Percentiles rank a stretch among this genome's conserved stretches.
These are phyloP conservation scores for Tolypocladium endophyticum DNA, from an alignment of 2,329 filamentous ascomycete genomes.

Conservation along the genomic window DNA sequence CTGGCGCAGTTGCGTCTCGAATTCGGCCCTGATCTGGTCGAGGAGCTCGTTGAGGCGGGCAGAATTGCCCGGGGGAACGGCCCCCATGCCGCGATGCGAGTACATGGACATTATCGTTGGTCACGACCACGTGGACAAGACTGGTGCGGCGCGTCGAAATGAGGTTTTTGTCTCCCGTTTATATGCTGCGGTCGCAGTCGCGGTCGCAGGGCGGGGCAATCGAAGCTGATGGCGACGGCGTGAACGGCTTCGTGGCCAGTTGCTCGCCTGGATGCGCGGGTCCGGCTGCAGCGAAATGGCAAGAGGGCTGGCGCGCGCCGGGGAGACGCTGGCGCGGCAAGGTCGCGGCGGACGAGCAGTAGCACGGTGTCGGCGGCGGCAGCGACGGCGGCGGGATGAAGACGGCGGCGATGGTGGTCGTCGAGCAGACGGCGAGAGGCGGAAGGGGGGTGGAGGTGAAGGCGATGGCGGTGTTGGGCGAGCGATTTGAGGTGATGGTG, in stretches of 20 bases:
- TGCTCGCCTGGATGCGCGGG: not conserved
- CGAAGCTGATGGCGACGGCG: not conserved
- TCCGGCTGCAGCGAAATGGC: not conserved
- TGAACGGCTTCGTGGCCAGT: not conserved
- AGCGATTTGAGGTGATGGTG: conserved; percentile 10
- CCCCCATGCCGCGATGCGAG: conserved; percentile 75
- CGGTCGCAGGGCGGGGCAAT: not conserved
- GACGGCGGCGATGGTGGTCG: not conserved
- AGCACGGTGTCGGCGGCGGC: not conserved
- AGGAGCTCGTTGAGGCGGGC: conserved; percentile 81
- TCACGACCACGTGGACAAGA: not conserved
- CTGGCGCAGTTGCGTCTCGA: conserved; percentile 72
- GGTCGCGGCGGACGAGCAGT: not conserved
- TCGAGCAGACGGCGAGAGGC: conserved; percentile 1
- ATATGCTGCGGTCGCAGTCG: not conserved
- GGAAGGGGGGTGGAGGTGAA: conserved; percentile 8
- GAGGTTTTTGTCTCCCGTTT: not conserved
- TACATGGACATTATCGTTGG: conserved; percentile 62
- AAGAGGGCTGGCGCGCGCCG: not conserved
- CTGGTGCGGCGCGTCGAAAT: not conserved
- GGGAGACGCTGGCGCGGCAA: not conserved
- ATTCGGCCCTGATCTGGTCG: conserved; percentile 83
- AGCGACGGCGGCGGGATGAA: not conserved
- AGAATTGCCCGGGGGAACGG: conserved; percentile 46
- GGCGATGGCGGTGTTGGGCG: conserved; percentile 5